Evolutionary conservation across 2,329 filamentous ascomycete species (phyloP).

Genomic region (Purpureocillium lavendulum): DNA sequence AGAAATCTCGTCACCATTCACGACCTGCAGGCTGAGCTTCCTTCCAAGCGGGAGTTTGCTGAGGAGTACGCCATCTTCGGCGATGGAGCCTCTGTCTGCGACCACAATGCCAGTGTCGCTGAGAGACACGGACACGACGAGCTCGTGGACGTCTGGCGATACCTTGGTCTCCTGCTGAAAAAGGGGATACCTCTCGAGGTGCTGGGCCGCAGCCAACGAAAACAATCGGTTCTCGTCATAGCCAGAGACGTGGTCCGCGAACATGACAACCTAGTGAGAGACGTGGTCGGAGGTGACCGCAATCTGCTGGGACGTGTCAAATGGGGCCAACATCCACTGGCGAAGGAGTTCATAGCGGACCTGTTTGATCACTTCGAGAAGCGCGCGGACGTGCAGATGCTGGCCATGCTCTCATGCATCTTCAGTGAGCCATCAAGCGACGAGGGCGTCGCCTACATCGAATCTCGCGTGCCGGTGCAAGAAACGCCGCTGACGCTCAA

Average conservation of each 20-base stretch:
- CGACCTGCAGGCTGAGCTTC: slow-evolving; percentile 61
- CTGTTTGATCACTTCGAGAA: slow-evolving; percentile 57
- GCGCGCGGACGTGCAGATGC: slow-evolving; percentile 58
- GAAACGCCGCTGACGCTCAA: slow-evolving; percentile 58
- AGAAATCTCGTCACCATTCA: slow-evolving; percentile 70
- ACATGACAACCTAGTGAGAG: slow-evolving; percentile 2
- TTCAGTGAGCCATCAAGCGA: slow-evolving; percentile 53
- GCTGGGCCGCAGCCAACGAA: slow-evolving; percentile 42
- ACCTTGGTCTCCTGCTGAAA: slow-evolving; percentile 68
- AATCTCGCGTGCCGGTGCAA: slow-evolving; percentile 46
- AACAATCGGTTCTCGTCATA: slow-evolving; percentile 59
- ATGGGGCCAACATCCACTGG: slow-evolving; percentile 60
- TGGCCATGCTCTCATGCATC: slow-evolving; percentile 63
- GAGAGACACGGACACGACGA: slow-evolving; percentile 62
- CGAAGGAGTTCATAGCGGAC: slow-evolving; percentile 50
- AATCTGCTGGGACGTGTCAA: slow-evolving; percentile 51
- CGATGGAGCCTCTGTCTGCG: slow-evolving; percentile 70
- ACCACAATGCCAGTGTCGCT: slow-evolving; percentile 74
- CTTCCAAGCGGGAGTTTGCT: slow-evolving; percentile 70
- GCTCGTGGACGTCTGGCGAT: slow-evolving; percentile 74
- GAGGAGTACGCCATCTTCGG: slow-evolving; percentile 78
- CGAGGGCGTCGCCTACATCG: slow-evolving; percentile 48
- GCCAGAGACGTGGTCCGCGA: slow-evolving; percentile 48
- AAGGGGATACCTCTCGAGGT: slow-evolving; percentile 67
- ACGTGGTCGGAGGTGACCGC: slow-evolving; percentile 10